These are phyloP conservation scores for Globisporangium rhizosaccharum DNA, from an alignment of 352 stramenopile species.

Conservation along the genomic window DNA sequence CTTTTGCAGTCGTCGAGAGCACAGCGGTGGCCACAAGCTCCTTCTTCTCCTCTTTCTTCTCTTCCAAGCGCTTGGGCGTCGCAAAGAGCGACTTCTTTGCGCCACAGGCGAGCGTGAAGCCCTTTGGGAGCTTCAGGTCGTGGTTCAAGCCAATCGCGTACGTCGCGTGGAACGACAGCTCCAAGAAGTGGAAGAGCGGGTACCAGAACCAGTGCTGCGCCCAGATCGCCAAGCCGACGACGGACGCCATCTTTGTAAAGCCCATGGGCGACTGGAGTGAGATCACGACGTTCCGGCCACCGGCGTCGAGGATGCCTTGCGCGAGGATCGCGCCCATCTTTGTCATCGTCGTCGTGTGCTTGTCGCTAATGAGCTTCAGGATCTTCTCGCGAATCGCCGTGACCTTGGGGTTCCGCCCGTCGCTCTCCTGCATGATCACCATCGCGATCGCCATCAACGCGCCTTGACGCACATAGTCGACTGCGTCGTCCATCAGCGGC, in stretches of 20 bases:
- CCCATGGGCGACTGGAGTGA: constrained; percentile 94
- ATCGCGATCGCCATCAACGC: constrained; percentile 95
- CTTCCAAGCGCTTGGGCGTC: constrained; percentile 96
- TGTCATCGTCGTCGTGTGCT: constrained; percentile 98
- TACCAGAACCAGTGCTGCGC: constrained; percentile 99
- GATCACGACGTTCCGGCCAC: constrained; percentile 96
- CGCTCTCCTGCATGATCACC: constrained; percentile 98
- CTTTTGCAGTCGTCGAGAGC: constrained; percentile 96
- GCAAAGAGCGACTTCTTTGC: constrained; percentile 95
- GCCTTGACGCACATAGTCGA: constrained; percentile 98
- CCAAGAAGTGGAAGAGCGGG: constrained; percentile 97
- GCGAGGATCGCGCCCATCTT: constrained; percentile 99
- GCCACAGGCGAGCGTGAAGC: constrained; percentile 92
- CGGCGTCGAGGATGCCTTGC: constrained; percentile 96
- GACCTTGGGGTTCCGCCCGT: constrained; percentile 81
- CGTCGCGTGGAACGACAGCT: constrained; percentile 95
- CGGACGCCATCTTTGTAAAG: constrained; percentile 97
- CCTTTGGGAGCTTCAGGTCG: constrained; percentile 96
- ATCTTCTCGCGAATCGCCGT: constrained; percentile 82
- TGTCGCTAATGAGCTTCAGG: constrained; percentile 92
- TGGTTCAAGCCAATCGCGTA: constrained; percentile 96
- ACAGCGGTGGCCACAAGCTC: constrained; percentile 96
- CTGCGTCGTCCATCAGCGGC: constrained; percentile 96
- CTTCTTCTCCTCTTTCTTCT: constrained; percentile 99
- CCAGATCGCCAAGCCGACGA: constrained; percentile 96